Percentiles rank a stretch among this genome's conserved stretches.
phyloP scores from a whole-genome alignment of 371 early-diverging fungal genomes.

The Actinomortierella ambigua region DNA sequence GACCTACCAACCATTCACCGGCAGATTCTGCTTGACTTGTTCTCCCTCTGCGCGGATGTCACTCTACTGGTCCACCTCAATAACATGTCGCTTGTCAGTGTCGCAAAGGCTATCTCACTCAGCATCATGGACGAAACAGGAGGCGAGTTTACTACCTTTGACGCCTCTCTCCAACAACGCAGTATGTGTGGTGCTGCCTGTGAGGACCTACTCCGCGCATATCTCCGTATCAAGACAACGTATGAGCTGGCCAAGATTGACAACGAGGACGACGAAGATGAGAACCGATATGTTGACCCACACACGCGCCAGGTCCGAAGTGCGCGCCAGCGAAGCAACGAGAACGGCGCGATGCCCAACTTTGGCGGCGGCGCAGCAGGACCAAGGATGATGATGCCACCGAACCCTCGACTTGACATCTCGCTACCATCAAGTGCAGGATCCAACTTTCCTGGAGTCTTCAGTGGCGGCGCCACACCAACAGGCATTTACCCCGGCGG shows the following conservation, averaged over 20 bases:
- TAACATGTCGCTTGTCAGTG: constrained; percentile 35
- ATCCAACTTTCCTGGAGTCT: constrained; percentile 17
- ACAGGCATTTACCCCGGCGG: constrained; percentile 6
- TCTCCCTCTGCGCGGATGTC: constrained; percentile 46
- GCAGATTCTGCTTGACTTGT: constrained; percentile 40
- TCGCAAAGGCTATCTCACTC: constrained; percentile 43
- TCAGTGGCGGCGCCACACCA: constrained; percentile 14
- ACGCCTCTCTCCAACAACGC: constrained; percentile 41
- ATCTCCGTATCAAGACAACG: constrained; percentile 41
- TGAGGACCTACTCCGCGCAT: constrained; percentile 40
- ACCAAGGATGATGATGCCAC: constrained; percentile 9
- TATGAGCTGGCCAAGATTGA: constrained; percentile 42
- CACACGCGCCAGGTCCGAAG: constrained; percentile 38
- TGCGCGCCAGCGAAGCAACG: constrained; percentile 28
- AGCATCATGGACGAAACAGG: constrained; percentile 44
- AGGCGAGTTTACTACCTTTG: constrained; percentile 37
- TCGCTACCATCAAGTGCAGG: constrained; percentile 30
- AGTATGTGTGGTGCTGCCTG: constrained; percentile 42
- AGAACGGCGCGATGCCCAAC: constrained; percentile 5
- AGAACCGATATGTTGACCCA: constrained; percentile 39
- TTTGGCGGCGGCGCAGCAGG: constrained; percentile 2
- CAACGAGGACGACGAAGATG: constrained; percentile 39
- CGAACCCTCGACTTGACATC: constrained; percentile 18
- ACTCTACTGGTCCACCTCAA: constrained; percentile 39
- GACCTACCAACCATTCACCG: constrained; percentile 36